Evolutionary conservation across 805 yeast species (phyloP).

Genomic region (Saccharomyces kudriavzevii): DNA sequence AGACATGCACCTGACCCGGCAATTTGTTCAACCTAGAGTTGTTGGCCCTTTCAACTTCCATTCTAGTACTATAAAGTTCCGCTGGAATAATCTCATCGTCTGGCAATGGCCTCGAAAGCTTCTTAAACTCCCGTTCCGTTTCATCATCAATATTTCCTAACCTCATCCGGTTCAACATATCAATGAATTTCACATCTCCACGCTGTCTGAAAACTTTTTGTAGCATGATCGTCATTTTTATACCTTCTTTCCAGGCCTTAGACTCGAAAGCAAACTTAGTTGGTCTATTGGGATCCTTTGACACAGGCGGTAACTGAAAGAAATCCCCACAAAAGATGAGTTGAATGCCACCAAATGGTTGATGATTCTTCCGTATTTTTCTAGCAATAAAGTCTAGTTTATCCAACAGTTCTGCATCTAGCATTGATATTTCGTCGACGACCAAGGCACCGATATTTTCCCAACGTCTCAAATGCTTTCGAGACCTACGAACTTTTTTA

Average conservation of each 20-base stretch:
- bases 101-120: conserved; percentile 45
- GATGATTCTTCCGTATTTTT: conserved; percentile 35
- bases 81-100: conserved; percentile 63
- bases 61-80: conserved; percentile 62
- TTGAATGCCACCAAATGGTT: conserved; percentile 78
- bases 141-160: conserved; percentile 46
- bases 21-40: conserved; percentile 39
- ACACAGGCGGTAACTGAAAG: conserved; percentile 67
- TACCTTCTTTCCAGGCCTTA: conserved; percentile 50
- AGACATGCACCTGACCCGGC: conserved; percentile 38
- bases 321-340: conserved; percentile 73
- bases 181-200: conserved; percentile 60
- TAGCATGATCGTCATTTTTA: conserved; percentile 50
- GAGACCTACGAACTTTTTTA: conserved; percentile 46
- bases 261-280: conserved; percentile 58
- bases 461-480: conserved; percentile 50
- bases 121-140: conserved; percentile 43
- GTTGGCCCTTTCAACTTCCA: conserved; percentile 65
- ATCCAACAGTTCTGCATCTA: conserved; percentile 59
- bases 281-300: conserved; percentile 23
- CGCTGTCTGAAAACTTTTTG: conserved; percentile 68
- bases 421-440: conserved; percentile 76
- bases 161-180: conserved; percentile 71
- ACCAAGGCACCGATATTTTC: conserved; percentile 46
- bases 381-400: conserved; percentile 56